Evolutionary conservation across 345 rosid species (phyloP), one percentile per base, ranked within the genome.

Genomic region (Eucalyptus leucophloia): DNA sequence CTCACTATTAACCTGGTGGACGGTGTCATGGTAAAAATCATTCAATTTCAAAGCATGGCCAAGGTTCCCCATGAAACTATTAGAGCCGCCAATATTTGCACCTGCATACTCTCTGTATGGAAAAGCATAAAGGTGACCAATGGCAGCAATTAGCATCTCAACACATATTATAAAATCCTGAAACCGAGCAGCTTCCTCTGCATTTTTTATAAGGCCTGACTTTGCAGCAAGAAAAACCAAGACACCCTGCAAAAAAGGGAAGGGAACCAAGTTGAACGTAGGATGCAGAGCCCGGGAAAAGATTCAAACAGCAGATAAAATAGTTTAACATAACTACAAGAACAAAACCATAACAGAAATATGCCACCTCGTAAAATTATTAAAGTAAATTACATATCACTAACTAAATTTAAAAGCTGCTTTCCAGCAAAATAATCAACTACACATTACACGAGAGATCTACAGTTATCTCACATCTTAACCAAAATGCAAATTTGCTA

Each of bases 61-160:
- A 26, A 98, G 96, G 91, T 98, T 98, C 89, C 92, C 93, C 14
- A 98, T 91, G 45, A 98, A 96, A 93, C 96, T 96, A 89, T 90
- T 93, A 86, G 96, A 89, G 42, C 96, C 95, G 42, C 96, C 96
- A 88, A 97, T 94, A 93, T 97, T 98, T 72, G 99, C 99, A 85
- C 96, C 98, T 40, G 99, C 99, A 92, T 97, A 98, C 94, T 98
- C 99, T 92, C 95, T 98, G 95, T 98, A 98, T 9, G 99, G 99
- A 90, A 98, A 98, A 86, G 99, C 99, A 92, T 93, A 97, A 90
- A 96, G 94, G 95, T 97, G 99, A 88, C 99, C 99, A 56, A 94
- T 91, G 21, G 99, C 99, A 88, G 99, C 99, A 90, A 98, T 91
- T 89, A 98, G 99, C 99, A 98, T 98, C 94, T 98, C 99, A 65